Conservation (phyloP, 2,329 filamentous ascomycete genomes). For the Ramularia endophylla region DNA sequence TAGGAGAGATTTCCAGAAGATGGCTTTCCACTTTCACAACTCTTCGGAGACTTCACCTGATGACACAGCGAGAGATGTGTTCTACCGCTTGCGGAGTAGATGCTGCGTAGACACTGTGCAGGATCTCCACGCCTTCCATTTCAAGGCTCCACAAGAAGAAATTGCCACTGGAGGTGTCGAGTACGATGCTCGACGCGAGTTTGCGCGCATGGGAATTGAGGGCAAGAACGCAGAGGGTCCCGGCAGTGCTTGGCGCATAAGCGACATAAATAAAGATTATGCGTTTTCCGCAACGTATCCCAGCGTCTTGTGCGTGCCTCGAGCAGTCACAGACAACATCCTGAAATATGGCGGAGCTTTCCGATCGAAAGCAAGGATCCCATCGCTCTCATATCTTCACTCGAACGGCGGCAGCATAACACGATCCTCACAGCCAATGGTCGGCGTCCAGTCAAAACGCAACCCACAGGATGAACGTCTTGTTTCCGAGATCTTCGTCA, state of each 20-base stretch:
- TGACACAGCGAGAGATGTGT: constrained; percentile 65
- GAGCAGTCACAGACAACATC: constrained; percentile 90
- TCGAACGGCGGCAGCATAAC: constrained; percentile 97
- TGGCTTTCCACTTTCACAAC: constrained; percentile 79
- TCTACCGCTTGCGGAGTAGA: constrained; percentile 74
- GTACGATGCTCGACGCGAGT: constrained; percentile 83
- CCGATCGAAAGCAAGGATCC: constrained; percentile 82
- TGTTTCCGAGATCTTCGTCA: constrained; percentile 85
- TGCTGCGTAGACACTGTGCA: constrained; percentile 79
- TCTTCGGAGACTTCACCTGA: constrained; percentile 46
- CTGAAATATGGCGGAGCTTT: constrained; percentile 89
- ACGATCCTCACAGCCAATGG: constrained; percentile 83
- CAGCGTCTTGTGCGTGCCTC: constrained; percentile 74
- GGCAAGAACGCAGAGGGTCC: constrained; percentile 61
- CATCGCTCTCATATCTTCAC: constrained; percentile 88
- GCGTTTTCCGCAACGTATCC: constrained; percentile 92
- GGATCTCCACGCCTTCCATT: constrained; percentile 85
- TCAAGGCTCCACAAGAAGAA: constrained; percentile 62
- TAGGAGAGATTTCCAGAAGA: constrained; percentile 88
- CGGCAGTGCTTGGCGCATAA: constrained; percentile 75
- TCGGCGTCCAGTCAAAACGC: constrained; percentile 73
- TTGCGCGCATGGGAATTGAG: constrained; percentile 78
- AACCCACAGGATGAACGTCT: constrained; percentile 96
- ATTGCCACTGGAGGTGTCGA: constrained; percentile 69
- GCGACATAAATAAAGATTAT: constrained; percentile 84